These are phyloP conservation scores for Malus sieversii DNA, from an alignment of 306 rosid species.

Conservation along the genomic window DNA sequence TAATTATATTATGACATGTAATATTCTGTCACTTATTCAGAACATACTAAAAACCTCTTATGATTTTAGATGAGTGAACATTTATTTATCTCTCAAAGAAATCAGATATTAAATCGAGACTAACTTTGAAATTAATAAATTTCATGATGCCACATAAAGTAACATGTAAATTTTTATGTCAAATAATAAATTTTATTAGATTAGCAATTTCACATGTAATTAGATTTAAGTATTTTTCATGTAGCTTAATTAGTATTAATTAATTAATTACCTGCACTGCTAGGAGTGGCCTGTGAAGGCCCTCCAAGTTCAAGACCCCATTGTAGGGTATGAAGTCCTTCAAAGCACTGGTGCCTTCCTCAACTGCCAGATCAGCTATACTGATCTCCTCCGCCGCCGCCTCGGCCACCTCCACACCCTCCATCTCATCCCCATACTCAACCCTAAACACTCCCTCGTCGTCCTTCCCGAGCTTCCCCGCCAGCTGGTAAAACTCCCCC, in stretches of 20 bases:
- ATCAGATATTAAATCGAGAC: not conserved
- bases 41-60: not conserved
- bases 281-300: slow-evolving; percentile 65
- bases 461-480: slow-evolving; percentile 79
- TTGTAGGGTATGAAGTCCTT: slow-evolving; percentile 62
- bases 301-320: slow-evolving; percentile 76
- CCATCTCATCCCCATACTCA: slow-evolving; percentile 52
- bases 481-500: slow-evolving; percentile 67
- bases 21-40: no score
- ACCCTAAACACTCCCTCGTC: slow-evolving; percentile 84
- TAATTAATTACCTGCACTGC: slow-evolving; percentile 64
- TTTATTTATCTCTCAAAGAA: not conserved
- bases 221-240: no score
- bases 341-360: slow-evolving; percentile 47
- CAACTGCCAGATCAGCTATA: slow-evolving; percentile 52
- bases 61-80: not conserved
- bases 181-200: no score
- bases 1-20: no score
- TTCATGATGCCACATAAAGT: not conserved
- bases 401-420: slow-evolving; percentile 66
- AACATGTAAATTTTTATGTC: no score
- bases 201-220: no score
- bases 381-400: slow-evolving; percentile 50
- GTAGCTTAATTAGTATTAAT: no score
- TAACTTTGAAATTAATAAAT: not conserved